phyloP scores from a whole-genome alignment of 441 rosid genomes.

The Eruca vesicaria region DNA sequence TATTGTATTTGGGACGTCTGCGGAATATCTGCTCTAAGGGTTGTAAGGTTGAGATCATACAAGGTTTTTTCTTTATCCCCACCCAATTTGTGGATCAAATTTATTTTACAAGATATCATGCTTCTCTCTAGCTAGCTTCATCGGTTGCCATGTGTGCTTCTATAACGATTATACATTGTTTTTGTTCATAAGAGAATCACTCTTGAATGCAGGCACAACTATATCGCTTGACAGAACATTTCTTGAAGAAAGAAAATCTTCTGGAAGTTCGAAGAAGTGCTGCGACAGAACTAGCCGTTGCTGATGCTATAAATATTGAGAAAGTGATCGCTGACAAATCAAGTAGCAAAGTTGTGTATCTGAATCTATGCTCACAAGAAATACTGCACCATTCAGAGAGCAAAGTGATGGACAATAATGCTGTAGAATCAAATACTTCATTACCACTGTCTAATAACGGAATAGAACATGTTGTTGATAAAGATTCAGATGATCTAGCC shows the following conservation, averaged over 20 bases:
- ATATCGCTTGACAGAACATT: constrained; percentile 79
- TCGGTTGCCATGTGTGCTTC: constrained; percentile 11
- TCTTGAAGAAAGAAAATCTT: constrained; percentile 76
- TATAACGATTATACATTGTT: too few relatives aligned
- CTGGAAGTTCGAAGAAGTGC: constrained; percentile 75
- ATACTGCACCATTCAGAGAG: constrained; percentile 51
- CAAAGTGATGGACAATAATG: constrained; percentile 35
- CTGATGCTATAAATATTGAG: constrained; percentile 96
- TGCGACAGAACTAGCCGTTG: constrained; percentile 94
- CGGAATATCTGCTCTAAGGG: too few relatives aligned
- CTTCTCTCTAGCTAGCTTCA: too few relatives aligned
- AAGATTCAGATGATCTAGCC: constrained; percentile 45
- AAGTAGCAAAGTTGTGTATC: constrained; percentile 80
- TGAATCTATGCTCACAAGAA: constrained; percentile 96
- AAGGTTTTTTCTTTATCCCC: too few relatives aligned
- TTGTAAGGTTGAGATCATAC: too few relatives aligned
- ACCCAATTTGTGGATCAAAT: too few relatives aligned
- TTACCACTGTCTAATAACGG: constrained; percentile 32
- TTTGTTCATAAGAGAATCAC: constrained; percentile 15
- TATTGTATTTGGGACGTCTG: too few relatives aligned
- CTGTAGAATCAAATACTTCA: constrained; percentile 44
- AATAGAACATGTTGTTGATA: constrained; percentile 39
- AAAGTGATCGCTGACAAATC: constrained; percentile 82
- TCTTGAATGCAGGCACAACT: constrained; percentile 71
- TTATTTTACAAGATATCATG: too few relatives aligned